These are phyloP conservation scores for Penicillium sp. DNA, from an alignment of 2,329 filamentous ascomycete species.

Conservation along the genomic window DNA sequence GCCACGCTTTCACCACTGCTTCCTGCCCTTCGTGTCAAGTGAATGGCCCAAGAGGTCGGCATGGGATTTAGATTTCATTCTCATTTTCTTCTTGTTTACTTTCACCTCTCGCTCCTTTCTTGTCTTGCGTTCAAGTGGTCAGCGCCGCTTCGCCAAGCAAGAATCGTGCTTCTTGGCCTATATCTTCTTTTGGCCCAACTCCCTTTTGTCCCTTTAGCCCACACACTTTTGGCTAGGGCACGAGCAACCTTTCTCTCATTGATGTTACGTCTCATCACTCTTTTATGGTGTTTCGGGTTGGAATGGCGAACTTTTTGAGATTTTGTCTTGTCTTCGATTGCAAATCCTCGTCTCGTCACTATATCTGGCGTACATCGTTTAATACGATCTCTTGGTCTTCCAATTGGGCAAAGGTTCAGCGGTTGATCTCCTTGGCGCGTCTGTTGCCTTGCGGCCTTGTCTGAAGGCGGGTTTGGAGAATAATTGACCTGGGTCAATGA, in stretches of 20 bases:
- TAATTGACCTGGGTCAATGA: not conserved
- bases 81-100: constrained; percentile 14
- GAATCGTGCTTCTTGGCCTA: constrained; percentile 12
- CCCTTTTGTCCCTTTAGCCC: constrained; percentile 22
- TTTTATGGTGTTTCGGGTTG: constrained; percentile 39
- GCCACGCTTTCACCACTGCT: constrained; percentile 13
- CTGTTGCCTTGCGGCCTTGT: not conserved
- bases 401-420: constrained; percentile 5
- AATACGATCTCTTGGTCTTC: constrained; percentile 20
- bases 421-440: constrained; percentile 4
- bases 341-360: constrained; percentile 16
- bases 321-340: constrained; percentile 20
- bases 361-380: constrained; percentile 20
- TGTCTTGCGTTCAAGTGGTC: constrained; percentile 7
- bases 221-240: constrained; percentile 18
- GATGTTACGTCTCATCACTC: constrained; percentile 33
- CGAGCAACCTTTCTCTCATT: constrained; percentile 29
- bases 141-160: constrained; percentile 5
- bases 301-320: constrained; percentile 37
- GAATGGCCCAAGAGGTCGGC: constrained; percentile 17
- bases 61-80: constrained; percentile 14
- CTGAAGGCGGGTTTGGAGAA: constrained; percentile 1
- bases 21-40: constrained; percentile 20
- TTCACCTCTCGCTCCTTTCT: constrained; percentile 12
- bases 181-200: constrained; percentile 12